Evolutionary conservation across 768 basidiomycete genomes (phyloP).

Genomic region (Mycena crocata): DNA sequence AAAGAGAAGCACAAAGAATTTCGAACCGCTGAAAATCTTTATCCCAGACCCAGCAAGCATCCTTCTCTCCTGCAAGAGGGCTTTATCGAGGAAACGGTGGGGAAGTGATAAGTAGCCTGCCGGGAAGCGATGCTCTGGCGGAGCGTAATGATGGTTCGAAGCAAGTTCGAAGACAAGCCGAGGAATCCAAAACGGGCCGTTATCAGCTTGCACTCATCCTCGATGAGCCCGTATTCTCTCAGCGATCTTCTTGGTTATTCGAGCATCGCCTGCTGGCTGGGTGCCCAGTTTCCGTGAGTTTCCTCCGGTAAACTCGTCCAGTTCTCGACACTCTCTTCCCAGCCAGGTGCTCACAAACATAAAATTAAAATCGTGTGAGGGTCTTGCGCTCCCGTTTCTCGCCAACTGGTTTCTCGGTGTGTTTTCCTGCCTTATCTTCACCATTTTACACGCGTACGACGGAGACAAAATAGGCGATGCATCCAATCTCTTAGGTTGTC

Average conservation of each 20-base stretch:
- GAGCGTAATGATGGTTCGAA: too few species aligned
- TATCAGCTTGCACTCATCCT: background rate
- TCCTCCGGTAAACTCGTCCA: background rate
- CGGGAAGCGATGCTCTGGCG: too few species aligned
- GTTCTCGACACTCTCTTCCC: slow-evolving; percentile 21
- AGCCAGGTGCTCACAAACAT: slow-evolving; percentile 90
- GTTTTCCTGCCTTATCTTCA: slow-evolving; percentile 37
- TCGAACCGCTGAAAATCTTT: slow-evolving; percentile 65
- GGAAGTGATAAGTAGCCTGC: too few species aligned
- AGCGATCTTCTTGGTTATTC: slow-evolving; percentile 78
- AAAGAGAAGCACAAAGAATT: slow-evolving; percentile 4
- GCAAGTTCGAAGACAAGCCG: too few species aligned
- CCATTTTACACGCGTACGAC: slow-evolving; percentile 8
- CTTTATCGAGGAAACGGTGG: too few species aligned
- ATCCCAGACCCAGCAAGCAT: slow-evolving; percentile 69
- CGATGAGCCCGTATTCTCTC: slow-evolving; percentile 39
- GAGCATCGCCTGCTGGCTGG: slow-evolving; percentile 85
- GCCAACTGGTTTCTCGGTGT: slow-evolving; percentile 92
- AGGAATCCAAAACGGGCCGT: too few species aligned
- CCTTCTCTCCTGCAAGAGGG: too few species aligned
- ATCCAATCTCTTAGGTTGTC: slow-evolving; percentile 91
- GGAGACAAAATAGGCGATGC: slow-evolving; percentile 74
- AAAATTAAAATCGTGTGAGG: slow-evolving; percentile 81
- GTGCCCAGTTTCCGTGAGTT: slow-evolving; percentile 90
- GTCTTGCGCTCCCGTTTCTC: slow-evolving; percentile 93